Conservation (phyloP, 208 protist genomes). For the Blechomonas ayalai region DNA sequence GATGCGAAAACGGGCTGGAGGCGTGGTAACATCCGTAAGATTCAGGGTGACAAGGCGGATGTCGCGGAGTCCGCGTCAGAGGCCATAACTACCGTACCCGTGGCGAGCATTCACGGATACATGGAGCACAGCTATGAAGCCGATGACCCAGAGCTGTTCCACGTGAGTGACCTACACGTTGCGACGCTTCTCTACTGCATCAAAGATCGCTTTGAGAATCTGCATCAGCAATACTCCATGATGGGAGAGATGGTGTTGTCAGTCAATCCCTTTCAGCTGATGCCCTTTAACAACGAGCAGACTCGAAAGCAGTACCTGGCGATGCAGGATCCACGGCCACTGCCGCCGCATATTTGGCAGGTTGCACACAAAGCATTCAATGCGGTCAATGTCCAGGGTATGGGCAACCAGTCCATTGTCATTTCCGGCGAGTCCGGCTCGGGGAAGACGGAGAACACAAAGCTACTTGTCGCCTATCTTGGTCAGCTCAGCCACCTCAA, state of each 20-base stretch:
- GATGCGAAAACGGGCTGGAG: slow-evolving; percentile 70
- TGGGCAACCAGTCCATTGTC: slow-evolving; percentile 86
- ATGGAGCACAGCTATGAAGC: slow-evolving; percentile 70
- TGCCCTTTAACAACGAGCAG: slow-evolving; percentile 75
- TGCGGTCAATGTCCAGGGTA: slow-evolving; percentile 59
- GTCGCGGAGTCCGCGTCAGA: slow-evolving; percentile 31
- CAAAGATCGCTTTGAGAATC: slow-evolving; percentile 78
- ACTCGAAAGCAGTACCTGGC: slow-evolving; percentile 71
- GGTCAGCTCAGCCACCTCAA: slow-evolving; percentile 74
- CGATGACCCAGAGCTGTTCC: slow-evolving; percentile 68
- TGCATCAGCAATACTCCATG: slow-evolving; percentile 82
- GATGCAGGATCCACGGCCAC: slow-evolving; percentile 29
- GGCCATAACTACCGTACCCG: slow-evolving; percentile 16
- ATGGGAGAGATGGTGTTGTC: slow-evolving; percentile 92
- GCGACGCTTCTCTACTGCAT: slow-evolving; percentile 86
- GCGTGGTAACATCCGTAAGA: slow-evolving; percentile 33
- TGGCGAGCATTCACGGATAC: slow-evolving; percentile 58
- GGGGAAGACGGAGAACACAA: slow-evolving; percentile 93
- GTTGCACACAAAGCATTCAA: slow-evolving; percentile 81
- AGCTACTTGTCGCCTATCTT: slow-evolving; percentile 85
- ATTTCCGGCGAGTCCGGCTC: slow-evolving; percentile 94
- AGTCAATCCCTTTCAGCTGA: slow-evolving; percentile 88
- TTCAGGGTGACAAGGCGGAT: slow-evolving; percentile 39
- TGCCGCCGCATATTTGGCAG: slow-evolving; percentile 90
- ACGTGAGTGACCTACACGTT: slow-evolving; percentile 87